These are phyloP conservation scores for Blastobotrys indianensis DNA, from an alignment of 1,139 yeast genomes.

Conservation along the genomic window DNA sequence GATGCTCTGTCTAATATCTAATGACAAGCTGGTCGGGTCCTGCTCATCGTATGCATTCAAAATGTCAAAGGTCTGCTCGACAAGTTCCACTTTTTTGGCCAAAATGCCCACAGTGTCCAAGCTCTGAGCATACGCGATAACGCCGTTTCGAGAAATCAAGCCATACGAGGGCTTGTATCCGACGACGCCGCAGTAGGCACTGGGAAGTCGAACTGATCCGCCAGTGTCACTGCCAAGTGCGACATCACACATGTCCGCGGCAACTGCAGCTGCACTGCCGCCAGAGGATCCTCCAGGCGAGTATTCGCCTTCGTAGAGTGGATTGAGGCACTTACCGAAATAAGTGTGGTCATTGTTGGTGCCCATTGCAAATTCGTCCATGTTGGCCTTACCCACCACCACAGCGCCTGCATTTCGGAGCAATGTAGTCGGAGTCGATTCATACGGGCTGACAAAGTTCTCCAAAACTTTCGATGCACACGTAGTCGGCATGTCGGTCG, in stretches of 20 bases:
- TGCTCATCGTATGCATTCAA: constrained; percentile 58
- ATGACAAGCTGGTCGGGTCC: constrained; percentile 72
- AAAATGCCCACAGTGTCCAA: constrained; percentile 90
- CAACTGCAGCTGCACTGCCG: constrained; percentile 91
- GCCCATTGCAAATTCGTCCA: constrained; percentile 99
- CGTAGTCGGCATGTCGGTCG: constrained; percentile 60
- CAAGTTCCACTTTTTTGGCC: constrained; percentile 42
- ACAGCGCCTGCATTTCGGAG: constrained; percentile 48
- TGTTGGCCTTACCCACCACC: constrained; percentile 77
- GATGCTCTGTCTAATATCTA: constrained; percentile 23
- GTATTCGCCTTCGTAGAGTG: constrained; percentile 38
- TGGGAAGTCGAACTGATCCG: constrained; percentile 90
- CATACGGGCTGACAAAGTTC: constrained; percentile 66
- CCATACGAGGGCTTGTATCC: constrained; percentile 97
- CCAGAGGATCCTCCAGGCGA: constrained; percentile 93
- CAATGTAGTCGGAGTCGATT: constrained; percentile 63
- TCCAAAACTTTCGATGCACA: constrained; percentile 57
- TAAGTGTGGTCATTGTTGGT: constrained; percentile 44
- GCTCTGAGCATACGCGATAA: constrained; percentile 87
- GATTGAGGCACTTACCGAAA: constrained; percentile 60
- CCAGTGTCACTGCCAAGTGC: constrained; percentile 95
- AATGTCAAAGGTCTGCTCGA: constrained; percentile 47
- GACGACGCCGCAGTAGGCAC: constrained; percentile 71
- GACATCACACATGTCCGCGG: constrained; percentile 58
- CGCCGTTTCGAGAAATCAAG: constrained; percentile 85